Base-by-base conservation (phyloP, 345 rosid genomes). In the Eutrema japonicum region DNA sequence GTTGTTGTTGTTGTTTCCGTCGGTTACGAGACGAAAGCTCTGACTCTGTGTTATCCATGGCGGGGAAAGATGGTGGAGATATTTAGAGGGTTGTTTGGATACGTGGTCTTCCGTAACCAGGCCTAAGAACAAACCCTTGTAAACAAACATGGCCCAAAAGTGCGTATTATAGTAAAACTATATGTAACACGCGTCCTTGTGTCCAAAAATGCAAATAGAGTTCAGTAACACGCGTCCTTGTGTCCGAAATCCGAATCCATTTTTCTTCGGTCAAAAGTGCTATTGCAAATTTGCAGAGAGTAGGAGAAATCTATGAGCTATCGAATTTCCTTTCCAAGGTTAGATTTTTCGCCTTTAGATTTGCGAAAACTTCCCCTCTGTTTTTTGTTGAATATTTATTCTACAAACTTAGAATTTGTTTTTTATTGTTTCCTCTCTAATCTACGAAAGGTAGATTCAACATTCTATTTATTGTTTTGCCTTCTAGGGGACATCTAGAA, bases 31-130 rank as follows among this genome's bases (percentile, higher is more conserved):
- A 54, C 35, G 54, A 48, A 32, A 70, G 67, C 75, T 76, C 45
- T n/a, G 3, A 26, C 52, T 54, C 58, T 32, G 42, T 70, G 75
- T 76, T 70, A 77, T 77, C 80, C 76, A 64, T 70, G 80, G 79
- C 71, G 66, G 71, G 75, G 71, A 18, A 63, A 54, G 65, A 53
- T 37, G 61, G 30, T 56, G 46, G 45, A 70, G 75, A 70, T 54
- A 4, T 8, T 48, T 53, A 29, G 58, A 12, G 75, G 52, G 2
- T 22, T 76, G 79, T 76, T 76, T 76, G 79, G 79, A 37, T 33
- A 54, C 71, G 66, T 13, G 40, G 45, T 47, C 3, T 46, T 63
- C 18, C 11, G 37, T 46, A 63, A 11, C 70, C 22, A 10, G 11
- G 43, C 32, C 18, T 22, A 7, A 52, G 72, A 57, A 74, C 8